Conservation (phyloP, 192 early-diverging fungal species). For the Coemansia reversa region DNA sequence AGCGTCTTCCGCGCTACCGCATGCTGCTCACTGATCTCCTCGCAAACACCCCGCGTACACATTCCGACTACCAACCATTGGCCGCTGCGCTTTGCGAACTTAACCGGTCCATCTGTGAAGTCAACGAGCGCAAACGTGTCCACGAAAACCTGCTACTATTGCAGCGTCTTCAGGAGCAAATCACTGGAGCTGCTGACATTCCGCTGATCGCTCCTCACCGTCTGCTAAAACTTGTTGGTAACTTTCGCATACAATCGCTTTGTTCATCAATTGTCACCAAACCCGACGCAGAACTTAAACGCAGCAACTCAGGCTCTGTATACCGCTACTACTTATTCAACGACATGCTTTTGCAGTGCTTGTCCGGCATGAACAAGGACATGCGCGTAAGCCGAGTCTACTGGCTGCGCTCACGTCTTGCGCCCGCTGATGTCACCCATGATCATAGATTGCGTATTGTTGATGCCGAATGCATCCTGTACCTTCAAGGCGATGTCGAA, state of each 20-base stretch:
- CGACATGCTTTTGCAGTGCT: constrained; percentile 66
- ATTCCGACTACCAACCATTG: constrained; percentile 77
- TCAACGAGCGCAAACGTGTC: constrained; percentile 83
- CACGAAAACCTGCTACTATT: constrained; percentile 56
- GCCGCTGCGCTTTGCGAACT: constrained; percentile 67
- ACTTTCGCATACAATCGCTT: constrained; percentile 42
- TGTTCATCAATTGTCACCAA: constrained; percentile 8
- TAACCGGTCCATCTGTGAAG: constrained; percentile 66
- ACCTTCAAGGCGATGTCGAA: constrained; percentile 32
- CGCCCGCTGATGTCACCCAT: constrained; percentile 35
- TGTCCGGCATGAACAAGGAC: constrained; percentile 42
- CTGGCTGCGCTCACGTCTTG: constrained; percentile 30
- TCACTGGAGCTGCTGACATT: constrained; percentile 42
- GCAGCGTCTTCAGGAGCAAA: constrained; percentile 60
- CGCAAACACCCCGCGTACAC: constrained; percentile 65
- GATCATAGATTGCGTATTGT: constrained; percentile 48
- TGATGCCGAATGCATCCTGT: constrained; percentile 36
- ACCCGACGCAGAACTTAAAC: constrained; percentile 18
- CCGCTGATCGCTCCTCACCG: constrained; percentile 58
- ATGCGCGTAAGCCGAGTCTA: constrained; percentile 34
- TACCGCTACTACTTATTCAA: constrained; percentile 68
- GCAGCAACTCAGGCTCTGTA: constrained; percentile 33
- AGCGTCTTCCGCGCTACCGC: constrained; percentile 92
- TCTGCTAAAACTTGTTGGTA: constrained; percentile 55
- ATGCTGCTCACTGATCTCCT: constrained; percentile 86